phyloP scores from a whole-genome alignment of 176 grass and related monocot species.

The Aechmea fasciata region DNA sequence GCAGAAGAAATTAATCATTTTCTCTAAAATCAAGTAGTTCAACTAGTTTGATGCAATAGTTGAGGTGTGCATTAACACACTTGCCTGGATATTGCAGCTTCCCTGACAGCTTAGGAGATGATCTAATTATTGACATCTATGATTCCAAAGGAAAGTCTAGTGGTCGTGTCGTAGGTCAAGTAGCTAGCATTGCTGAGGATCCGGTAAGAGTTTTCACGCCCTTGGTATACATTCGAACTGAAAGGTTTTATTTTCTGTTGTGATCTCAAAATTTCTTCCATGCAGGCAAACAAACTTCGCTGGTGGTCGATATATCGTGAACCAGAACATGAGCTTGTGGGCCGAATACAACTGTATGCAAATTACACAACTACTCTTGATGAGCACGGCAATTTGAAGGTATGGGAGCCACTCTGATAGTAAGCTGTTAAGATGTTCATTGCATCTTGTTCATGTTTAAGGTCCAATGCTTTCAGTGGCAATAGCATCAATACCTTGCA shows the following conservation, averaged over 20 bases:
- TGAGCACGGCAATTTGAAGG: constrained; percentile 76
- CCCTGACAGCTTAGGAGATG: constrained; percentile 95
- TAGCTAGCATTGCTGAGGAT: constrained; percentile 89
- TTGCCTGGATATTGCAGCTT: constrained; percentile 66
- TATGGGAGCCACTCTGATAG: constrained; percentile 23
- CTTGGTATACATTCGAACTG: constrained; percentile 5
- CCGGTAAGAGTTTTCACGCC: constrained; percentile 39
- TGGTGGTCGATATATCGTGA: constrained; percentile 94
- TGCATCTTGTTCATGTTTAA: neutral
- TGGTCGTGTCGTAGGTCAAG: constrained; percentile 82
- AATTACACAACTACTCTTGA: constrained; percentile 73
- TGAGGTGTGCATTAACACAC: neutral
- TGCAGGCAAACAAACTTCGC: constrained; percentile 74
- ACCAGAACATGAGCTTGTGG: constrained; percentile 88
- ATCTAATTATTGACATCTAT: constrained; percentile 80
- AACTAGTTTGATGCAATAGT: constrained; percentile 5
- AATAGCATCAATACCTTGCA: neutral
- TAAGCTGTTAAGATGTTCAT: neutral
- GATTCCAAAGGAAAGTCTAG: constrained; percentile 79
- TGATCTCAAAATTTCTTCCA: constrained; percentile 8
- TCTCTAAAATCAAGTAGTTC: neutral
- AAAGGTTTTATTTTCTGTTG: constrained; percentile 17
- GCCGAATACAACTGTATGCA: constrained; percentile 70
- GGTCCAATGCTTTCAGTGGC: neutral
- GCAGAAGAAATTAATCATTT: neutral